These are phyloP conservation scores for Boletus sp. DNA, from an alignment of 768 basidiomycete genomes.

Conservation along the genomic window DNA sequence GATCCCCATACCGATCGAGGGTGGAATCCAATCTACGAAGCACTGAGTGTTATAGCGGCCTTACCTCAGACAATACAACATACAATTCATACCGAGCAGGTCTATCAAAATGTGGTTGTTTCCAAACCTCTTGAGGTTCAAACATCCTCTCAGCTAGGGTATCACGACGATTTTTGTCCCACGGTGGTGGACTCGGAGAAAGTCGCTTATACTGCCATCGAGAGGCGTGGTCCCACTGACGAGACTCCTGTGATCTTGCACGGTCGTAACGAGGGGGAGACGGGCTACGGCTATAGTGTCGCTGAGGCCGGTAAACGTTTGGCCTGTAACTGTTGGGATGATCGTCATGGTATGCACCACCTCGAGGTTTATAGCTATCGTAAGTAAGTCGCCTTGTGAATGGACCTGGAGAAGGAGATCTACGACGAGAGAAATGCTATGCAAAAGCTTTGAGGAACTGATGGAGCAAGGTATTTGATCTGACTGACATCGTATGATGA, in stretches of 20 bases:
- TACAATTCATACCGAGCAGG: constrained; percentile 40
- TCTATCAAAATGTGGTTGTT: constrained; percentile 51
- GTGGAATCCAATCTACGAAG: constrained; percentile 25
- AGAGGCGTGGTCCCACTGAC: constrained; percentile 45
- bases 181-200: constrained; percentile 33
- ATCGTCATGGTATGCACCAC: constrained; percentile 38
- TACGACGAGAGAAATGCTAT: constrained; percentile 36
- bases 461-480: constrained; percentile 16
- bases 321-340: constrained; percentile 43
- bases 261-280: constrained; percentile 51
- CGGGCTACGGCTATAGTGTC: constrained; percentile 43
- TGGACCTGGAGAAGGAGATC: constrained; percentile 48
- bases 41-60: constrained; percentile 13
- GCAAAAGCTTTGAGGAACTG: constrained; percentile 20
- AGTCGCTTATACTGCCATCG: constrained; percentile 46
- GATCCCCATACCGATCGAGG: constrained; percentile 37
- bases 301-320: constrained; percentile 35
- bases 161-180: constrained; percentile 36
- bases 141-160: constrained; percentile 53
- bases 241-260: constrained; percentile 38
- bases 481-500: constrained; percentile 33
- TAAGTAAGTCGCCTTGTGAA: constrained; percentile 44
- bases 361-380: constrained; percentile 50
- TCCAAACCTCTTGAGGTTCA: constrained; percentile 73
- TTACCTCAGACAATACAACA: constrained; percentile 27